Evolutionary conservation across 2,329 filamentous ascomycete species (phyloP).

Genomic region (Botryosphaeria dothidea): DNA sequence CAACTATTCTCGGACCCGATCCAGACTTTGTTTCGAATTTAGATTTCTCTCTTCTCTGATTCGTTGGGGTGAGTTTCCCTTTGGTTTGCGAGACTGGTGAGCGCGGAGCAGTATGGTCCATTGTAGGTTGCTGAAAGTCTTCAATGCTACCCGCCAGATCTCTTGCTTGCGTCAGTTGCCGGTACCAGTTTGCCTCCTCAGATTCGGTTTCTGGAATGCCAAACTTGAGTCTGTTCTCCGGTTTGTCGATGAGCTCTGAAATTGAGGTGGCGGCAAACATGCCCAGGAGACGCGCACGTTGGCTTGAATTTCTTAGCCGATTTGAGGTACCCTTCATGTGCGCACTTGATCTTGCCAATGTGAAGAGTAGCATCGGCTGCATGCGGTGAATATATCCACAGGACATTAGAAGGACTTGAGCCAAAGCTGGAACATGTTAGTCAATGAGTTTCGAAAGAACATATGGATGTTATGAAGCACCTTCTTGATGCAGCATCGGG

Average conservation of each 20-base stretch:
- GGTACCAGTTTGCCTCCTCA: constrained; percentile 74
- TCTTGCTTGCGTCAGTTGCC: constrained; percentile 61
- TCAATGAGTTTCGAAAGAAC: not conserved
- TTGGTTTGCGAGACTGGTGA: too few species aligned
- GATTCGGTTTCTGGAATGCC: constrained; percentile 76
- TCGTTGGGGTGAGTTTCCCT: too few species aligned
- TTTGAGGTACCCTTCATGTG: constrained; percentile 85
- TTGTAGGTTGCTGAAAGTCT: constrained; percentile 15
- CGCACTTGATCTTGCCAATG: constrained; percentile 68
- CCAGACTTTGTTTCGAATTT: constrained; percentile 23
- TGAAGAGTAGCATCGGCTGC: constrained; percentile 65
- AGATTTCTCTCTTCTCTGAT: too few species aligned
- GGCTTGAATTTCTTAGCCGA: constrained; percentile 74
- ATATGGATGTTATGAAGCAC: constrained; percentile 44
- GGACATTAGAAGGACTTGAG: constrained; percentile 74
- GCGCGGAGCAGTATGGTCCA: not conserved
- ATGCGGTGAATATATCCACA: constrained; percentile 74
- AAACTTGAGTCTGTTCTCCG: constrained; percentile 76
- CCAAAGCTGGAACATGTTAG: constrained; percentile 60
- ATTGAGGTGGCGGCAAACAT: constrained; percentile 82
- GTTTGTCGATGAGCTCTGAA: constrained; percentile 64
- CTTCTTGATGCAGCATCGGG: constrained; percentile 84
- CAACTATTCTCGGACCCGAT: constrained; percentile 48
- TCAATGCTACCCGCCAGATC: constrained; percentile 59
- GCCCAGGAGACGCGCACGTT: constrained; percentile 76